Conservation (phyloP, 441 rosid genomes). For the Brassica hybrid region DNA sequence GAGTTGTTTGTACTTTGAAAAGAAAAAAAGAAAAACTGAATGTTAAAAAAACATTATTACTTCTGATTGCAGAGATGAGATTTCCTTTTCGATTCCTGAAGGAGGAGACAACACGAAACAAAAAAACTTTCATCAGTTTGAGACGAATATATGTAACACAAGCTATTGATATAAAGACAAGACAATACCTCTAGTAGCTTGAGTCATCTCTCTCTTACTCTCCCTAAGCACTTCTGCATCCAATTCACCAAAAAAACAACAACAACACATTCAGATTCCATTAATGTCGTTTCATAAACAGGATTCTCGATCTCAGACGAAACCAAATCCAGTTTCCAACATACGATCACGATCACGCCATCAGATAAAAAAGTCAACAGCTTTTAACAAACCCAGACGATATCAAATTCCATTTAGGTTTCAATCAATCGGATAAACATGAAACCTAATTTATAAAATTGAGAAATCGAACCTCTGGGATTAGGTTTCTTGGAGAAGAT, state of each 20-base stretch:
- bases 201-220: conserved; percentile 89
- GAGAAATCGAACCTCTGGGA: conserved; percentile 56
- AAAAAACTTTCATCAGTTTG: not conserved
- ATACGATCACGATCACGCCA: conserved; percentile 27
- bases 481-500: conserved; percentile 76
- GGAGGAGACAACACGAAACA: not conserved
- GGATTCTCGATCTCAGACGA: conserved; percentile 5
- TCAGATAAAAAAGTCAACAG: conserved; percentile 14
- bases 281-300: not conserved
- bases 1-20: not conserved
- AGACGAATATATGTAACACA: not conserved
- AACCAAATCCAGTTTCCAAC: not conserved
- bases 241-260: conserved; percentile 30
- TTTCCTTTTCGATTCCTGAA: conserved; percentile 93
- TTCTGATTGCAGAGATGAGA: conserved; percentile 77
- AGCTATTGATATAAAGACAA: not conserved
- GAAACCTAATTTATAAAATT: not conserved
- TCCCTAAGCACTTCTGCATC: conserved; percentile 80
- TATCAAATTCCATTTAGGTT: conserved; percentile 1
- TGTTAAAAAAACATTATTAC: conserved; percentile 43
- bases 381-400: conserved; percentile 5
- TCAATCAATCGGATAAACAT: conserved; percentile 2
- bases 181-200: conserved; percentile 87
- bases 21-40: not conserved
- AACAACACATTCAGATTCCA: conserved; percentile 10